Conservation (phyloP, 768 basidiomycete genomes). For the Lentinus brumalis region DNA sequence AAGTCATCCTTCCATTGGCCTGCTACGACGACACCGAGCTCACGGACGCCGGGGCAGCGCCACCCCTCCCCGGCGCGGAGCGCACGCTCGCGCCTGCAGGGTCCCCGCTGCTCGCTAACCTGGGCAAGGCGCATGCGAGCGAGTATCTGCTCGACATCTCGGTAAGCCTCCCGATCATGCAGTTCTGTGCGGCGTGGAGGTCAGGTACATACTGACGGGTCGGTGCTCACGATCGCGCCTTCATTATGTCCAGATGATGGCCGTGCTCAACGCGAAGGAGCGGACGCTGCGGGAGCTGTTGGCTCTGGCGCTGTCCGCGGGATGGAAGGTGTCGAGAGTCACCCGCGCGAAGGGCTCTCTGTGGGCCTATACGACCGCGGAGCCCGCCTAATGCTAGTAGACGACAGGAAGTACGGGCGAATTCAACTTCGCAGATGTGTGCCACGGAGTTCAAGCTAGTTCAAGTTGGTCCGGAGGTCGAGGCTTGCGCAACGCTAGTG, state of each 20-base stretch:
- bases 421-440: too few relatives aligned
- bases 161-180: neutral
- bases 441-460: too few relatives aligned
- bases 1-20: conserved; percentile 7
- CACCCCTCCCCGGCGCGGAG: conserved; percentile 4
- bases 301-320: conserved; percentile 52
- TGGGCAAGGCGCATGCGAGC: conserved; percentile 10
- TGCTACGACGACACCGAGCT: conserved; percentile 10
- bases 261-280: conserved; percentile 63
- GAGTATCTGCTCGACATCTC: conserved; percentile 11
- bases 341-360: conserved; percentile 46
- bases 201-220: too few relatives aligned
- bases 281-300: conserved; percentile 63
- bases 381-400: neutral
- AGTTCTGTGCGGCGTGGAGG: neutral
- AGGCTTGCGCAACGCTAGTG: too few relatives aligned
- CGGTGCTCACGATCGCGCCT: neutral
- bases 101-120: conserved; percentile 17
- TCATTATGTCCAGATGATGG: conserved; percentile 53
- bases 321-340: conserved; percentile 63
- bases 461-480: too few relatives aligned
- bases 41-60: neutral
- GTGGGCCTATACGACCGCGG: conserved; percentile 13
- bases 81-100: conserved; percentile 10
- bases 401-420: too few relatives aligned